Evolutionary conservation across 352 stramenopile genomes (phyloP).

Genomic region (Pythium apleroticum): DNA sequence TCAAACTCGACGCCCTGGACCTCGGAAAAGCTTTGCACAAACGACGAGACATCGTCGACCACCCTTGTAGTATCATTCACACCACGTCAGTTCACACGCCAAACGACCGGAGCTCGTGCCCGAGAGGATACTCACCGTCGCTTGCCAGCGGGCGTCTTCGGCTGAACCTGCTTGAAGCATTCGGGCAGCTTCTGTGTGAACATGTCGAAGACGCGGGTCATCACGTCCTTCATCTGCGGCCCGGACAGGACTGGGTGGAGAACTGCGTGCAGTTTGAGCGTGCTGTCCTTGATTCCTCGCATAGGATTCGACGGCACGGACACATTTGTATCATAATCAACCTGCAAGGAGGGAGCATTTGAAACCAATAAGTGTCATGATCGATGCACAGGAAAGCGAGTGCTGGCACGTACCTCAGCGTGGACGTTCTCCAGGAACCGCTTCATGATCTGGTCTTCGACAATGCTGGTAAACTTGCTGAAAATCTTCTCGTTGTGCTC

Average conservation of each 20-base stretch:
- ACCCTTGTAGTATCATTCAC: slow-evolving; percentile 35
- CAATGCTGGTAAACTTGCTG: slow-evolving; percentile 97
- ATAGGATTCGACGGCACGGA: slow-evolving; percentile 81
- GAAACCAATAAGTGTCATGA: slow-evolving; percentile 17
- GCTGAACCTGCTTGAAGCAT: slow-evolving; percentile 86
- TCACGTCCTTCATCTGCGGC: slow-evolving; percentile 95
- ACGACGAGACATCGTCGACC: slow-evolving; percentile 68
- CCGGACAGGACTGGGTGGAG: slow-evolving; percentile 90
- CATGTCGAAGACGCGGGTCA: slow-evolving; percentile 90
- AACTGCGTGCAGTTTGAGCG: slow-evolving; percentile 95
- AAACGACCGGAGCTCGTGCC: neutral
- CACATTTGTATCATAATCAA: slow-evolving; percentile 75
- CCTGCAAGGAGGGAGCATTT: too few species aligned
- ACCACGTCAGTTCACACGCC: neutral
- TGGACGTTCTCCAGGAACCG: slow-evolving; percentile 82
- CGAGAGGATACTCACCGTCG: slow-evolving; percentile 45
- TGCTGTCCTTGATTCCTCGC: slow-evolving; percentile 93
- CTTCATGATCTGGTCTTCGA: slow-evolving; percentile 96
- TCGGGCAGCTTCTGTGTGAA: slow-evolving; percentile 87
- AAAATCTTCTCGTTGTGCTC: slow-evolving; percentile 98
- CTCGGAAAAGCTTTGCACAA: slow-evolving; percentile 73
- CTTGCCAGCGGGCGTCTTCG: slow-evolving; percentile 69
- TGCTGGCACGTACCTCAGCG: slow-evolving; percentile 45
- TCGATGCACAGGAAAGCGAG: too few species aligned
- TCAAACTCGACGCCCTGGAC: slow-evolving; percentile 71